phyloP scores from a whole-genome alignment of 1,284 basidiomycete genomes.

The Ganoderma sinense region DNA sequence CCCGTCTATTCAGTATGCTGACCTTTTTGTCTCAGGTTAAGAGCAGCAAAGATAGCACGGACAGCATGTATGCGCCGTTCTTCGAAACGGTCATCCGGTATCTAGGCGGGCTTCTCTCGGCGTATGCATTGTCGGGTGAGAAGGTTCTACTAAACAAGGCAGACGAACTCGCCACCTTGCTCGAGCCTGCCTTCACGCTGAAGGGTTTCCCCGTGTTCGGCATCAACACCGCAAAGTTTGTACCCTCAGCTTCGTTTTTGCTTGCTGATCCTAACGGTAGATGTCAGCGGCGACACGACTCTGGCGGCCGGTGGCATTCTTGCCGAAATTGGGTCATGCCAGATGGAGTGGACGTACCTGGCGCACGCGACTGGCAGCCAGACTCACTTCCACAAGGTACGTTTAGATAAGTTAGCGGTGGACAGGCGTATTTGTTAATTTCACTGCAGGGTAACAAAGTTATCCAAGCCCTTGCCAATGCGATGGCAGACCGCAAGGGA shows the following conservation, averaged over 20 bases:
- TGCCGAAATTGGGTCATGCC: slow-evolving; percentile 62
- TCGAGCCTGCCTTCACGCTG: slow-evolving; percentile 60
- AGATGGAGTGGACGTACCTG: slow-evolving; percentile 71
- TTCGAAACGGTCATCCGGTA: slow-evolving; percentile 84
- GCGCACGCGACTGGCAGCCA: slow-evolving; percentile 65
- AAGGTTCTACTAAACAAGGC: slow-evolving; percentile 56
- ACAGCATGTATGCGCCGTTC: slow-evolving; percentile 53
- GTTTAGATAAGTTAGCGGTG: slow-evolving; percentile 9
- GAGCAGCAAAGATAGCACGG: not conserved
- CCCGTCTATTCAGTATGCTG: not conserved
- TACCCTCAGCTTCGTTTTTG: not conserved
- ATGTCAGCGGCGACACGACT: slow-evolving; percentile 15
- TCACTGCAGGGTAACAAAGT: slow-evolving; percentile 28
- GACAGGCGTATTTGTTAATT: not conserved
- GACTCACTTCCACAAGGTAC: slow-evolving; percentile 58
- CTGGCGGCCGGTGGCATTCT: slow-evolving; percentile 26
- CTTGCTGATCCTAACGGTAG: not conserved
- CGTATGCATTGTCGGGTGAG: slow-evolving; percentile 72
- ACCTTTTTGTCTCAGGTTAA: slow-evolving; percentile 4
- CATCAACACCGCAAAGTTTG: slow-evolving; percentile 50
- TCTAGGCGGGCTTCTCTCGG: slow-evolving; percentile 75
- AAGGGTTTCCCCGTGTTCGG: slow-evolving; percentile 58
- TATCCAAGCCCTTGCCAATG: slow-evolving; percentile 31
- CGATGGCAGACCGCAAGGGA: slow-evolving; percentile 50
- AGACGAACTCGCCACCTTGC: slow-evolving; percentile 54